A percentile compares a stretch with the other conserved stretches of the same genome.
phyloP scores from a whole-genome alignment of 106 monocot genomes.

The Allium cepa region DNA sequence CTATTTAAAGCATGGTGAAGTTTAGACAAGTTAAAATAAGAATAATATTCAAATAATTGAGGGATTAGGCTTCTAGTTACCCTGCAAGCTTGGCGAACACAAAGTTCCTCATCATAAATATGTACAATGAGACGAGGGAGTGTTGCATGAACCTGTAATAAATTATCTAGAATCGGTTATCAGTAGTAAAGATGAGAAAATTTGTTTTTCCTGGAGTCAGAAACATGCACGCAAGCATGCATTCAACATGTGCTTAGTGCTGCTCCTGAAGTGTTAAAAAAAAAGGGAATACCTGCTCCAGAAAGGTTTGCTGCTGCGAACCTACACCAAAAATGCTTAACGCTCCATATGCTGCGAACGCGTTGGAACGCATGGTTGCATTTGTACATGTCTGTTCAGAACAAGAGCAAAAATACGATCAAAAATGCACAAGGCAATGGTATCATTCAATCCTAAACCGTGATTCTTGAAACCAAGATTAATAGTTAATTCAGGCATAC shows the following conservation, averaged over 20 bases:
- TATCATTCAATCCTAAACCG: too few species aligned
- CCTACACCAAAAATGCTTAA: conserved; percentile 59
- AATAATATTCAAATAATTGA: not conserved
- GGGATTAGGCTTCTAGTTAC: conserved; percentile 19
- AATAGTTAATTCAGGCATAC: too few species aligned
- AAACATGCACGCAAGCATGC: not conserved
- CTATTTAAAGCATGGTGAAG: conserved; percentile 19
- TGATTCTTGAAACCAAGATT: too few species aligned
- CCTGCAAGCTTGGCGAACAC: conserved; percentile 87
- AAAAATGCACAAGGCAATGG: too few species aligned
- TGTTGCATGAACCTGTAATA: conserved; percentile 58
- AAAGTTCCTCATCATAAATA: conserved; percentile 80
- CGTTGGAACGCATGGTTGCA: conserved; percentile 71
- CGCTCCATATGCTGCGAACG: conserved; percentile 91
- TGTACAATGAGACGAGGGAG: conserved; percentile 87
- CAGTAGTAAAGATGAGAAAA: not conserved
- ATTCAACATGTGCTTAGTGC: too few species aligned
- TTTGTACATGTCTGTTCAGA: conserved; percentile 51
- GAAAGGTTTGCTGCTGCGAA: conserved; percentile 64
- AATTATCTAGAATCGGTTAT: not conserved
- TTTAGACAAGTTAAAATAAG: too few species aligned
- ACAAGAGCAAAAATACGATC: too few species aligned
- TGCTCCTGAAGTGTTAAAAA: too few species aligned
- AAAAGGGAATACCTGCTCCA: conserved; percentile 68
- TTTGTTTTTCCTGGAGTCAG: not conserved